A percentile compares a stretch with the other conserved stretches of the same genome.
Conservation (phyloP, 495 filamentous ascomycete genomes). For the Neohortaea acidophila region DNA sequence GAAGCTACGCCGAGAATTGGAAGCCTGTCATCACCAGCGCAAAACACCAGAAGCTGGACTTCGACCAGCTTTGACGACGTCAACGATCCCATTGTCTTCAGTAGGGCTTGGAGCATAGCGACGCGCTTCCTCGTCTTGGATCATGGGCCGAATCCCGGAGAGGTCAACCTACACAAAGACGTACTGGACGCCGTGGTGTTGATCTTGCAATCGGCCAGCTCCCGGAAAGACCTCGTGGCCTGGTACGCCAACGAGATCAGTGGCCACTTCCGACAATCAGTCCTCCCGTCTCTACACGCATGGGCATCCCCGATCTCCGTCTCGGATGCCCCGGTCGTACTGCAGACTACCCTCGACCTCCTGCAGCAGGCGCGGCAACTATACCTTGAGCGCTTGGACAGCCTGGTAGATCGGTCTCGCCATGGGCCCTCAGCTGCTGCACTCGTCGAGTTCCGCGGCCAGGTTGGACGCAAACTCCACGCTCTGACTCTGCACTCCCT, state of each 20-base stretch:
- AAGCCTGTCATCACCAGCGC: conserved; percentile 17
- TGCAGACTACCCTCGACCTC: conserved; percentile 2
- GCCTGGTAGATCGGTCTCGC: not conserved
- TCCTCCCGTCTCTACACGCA: not conserved
- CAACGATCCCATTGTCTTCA: conserved; percentile 15
- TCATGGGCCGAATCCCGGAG: not conserved
- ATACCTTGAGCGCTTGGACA: conserved; percentile 1
- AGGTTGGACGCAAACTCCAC: conserved; percentile 4
- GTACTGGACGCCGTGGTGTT: conserved; percentile 23
- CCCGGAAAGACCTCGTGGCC: conserved; percentile 5
- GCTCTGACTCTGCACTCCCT: conserved; percentile 18
- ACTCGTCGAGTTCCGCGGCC: not conserved
- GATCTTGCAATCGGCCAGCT: not conserved
- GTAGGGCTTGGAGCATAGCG: conserved; percentile 26
- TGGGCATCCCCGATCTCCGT: conserved; percentile 4
- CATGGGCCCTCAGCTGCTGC: too few relatives aligned
- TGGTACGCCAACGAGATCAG: conserved; percentile 14
- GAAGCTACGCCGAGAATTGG: conserved; percentile 26
- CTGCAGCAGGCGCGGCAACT: not conserved
- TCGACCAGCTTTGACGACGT: not conserved
- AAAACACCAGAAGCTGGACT: too few relatives aligned
- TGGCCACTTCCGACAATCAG: conserved; percentile 1
- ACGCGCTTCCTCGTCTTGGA: conserved; percentile 21
- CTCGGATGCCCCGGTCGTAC: not conserved
- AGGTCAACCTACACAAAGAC: conserved; percentile 70